A percentile compares a stretch with the other conserved stretches of the same genome.
phyloP scores from a whole-genome alignment of 2,329 filamentous ascomycete species.

The Metarhizium humberi region DNA sequence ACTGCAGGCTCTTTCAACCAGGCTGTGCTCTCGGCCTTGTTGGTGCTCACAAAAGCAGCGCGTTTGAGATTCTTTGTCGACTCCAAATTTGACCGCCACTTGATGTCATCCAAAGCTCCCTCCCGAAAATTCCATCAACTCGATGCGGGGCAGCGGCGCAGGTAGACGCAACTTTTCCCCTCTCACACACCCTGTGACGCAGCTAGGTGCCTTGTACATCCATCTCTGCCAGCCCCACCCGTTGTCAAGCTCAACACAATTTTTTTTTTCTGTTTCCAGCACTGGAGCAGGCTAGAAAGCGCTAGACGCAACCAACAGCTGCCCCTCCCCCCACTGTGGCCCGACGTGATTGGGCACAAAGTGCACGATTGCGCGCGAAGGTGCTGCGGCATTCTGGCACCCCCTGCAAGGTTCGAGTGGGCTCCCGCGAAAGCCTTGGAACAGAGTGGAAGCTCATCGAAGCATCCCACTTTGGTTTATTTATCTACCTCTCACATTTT shows the following conservation, averaged over 20 bases:
- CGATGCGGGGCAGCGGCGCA: neutral
- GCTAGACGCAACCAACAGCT: neutral
- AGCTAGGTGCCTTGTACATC: neutral
- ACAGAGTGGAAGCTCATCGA: constrained; percentile 35
- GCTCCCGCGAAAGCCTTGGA: constrained; percentile 25
- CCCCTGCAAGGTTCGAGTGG: constrained; percentile 26
- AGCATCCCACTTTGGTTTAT: constrained; percentile 28
- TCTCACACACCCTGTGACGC: neutral
- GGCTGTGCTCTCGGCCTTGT: too few relatives aligned
- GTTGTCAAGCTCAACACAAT: neutral
- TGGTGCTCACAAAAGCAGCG: too few relatives aligned
- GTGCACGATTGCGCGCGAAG: neutral
- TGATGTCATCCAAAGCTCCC: constrained; percentile 1
- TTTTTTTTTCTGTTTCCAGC: neutral
- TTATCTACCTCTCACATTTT: constrained; percentile 21
- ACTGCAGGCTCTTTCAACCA: too few relatives aligned
- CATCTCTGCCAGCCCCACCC: too few relatives aligned
- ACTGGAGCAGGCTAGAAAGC: neutral
- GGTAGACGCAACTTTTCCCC: neutral
- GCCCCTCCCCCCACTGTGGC: neutral
- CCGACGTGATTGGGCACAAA: neutral
- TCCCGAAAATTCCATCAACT: neutral
- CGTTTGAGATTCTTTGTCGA: too few relatives aligned
- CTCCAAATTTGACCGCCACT: neutral
- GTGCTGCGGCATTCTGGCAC: constrained; percentile 25